These are phyloP conservation scores for Aureobasidium namibiae DNA, from an alignment of 2,329 filamentous ascomycete species.

Conservation along the genomic window DNA sequence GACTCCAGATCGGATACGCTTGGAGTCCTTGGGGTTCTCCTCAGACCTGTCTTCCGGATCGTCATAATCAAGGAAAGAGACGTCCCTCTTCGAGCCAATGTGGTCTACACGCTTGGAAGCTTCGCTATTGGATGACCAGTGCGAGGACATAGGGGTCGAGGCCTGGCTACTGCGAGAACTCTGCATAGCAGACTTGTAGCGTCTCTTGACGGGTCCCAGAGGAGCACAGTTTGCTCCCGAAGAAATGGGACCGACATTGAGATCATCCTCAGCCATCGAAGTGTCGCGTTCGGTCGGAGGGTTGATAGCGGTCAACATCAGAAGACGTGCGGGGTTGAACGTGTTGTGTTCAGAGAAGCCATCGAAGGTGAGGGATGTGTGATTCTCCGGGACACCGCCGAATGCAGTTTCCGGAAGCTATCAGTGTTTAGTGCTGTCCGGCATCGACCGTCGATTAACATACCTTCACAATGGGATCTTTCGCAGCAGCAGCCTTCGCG, in stretches of 20 bases:
- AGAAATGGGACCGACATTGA: neutral
- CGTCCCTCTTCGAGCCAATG: neutral
- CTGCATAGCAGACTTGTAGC: neutral
- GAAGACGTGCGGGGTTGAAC: neutral
- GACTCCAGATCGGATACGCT: constrained; percentile 1
- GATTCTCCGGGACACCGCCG: neutral
- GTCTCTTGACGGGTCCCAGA: neutral
- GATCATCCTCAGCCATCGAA: neutral
- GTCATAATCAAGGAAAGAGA: neutral
- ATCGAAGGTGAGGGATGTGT: constrained; percentile 1
- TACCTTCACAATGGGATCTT: neutral
- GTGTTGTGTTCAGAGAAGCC: constrained; percentile 3
- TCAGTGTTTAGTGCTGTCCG: neutral
- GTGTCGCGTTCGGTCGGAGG: neutral
- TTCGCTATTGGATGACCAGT: neutral
- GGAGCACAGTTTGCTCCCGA: constrained; percentile 7
- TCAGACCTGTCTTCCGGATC: neutral
- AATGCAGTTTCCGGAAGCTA: neutral
- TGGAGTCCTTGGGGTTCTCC: neutral
- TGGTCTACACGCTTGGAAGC: neutral
- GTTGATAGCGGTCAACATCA: neutral
- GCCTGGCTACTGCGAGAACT: neutral
- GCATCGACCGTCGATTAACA: neutral
- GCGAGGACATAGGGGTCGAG: neutral
- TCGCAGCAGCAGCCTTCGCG: neutral